Evolutionary conservation across 805 yeast species (phyloP), one percentile per base, ranked within the genome.

Genomic region (Naumovozyma dairenensis): DNA sequence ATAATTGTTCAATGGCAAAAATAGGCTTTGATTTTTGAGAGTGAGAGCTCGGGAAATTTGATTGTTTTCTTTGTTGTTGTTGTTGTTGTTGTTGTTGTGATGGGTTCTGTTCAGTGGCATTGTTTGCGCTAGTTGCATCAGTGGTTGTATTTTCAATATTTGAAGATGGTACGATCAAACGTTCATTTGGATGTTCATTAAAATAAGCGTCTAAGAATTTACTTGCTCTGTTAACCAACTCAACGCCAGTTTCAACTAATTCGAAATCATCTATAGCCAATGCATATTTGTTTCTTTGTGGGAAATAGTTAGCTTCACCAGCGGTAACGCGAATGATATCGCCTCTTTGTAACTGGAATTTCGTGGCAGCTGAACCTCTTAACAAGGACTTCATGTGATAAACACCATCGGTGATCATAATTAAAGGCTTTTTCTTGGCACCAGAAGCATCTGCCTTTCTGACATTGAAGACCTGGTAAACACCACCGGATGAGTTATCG

Each of bases 1-100:
- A 84, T 33, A 92, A 65, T 42, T 79, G 84, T 51, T 84, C 95
- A 46, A 87, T 83, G 8, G 93, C 80, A 45, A 72, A 73, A 25
- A 81, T 65, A 20, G 70, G 67, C 29, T 55, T 60, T 8, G 56
- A 48, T 32, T 44, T 49, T 34, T 57, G 57, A 21, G 59, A 55
- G 12, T 24, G 14, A 14, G 49, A 35, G 24, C 36, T 16, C 9
- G 32, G 6, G 21, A 10, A n/a, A 19, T 18, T 25, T 21, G 29
- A 8, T 21, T 30, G 9, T 17, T 19, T 16, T 24, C 8, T 24
- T 10, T 33, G 32, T 52, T 50, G 16, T 16, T 34, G 5, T 36
- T 39, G n/a, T 40, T 21, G 16, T 43, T 40, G 30, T 20, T 16
- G 38, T 20, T 28, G 44, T 9, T 10, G 26, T 31, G 36, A 13